A percentile compares a stretch with the other conserved stretches of the same genome.
Conservation (phyloP, 441 rosid species). For the Eugenia klotzschiana region DNA sequence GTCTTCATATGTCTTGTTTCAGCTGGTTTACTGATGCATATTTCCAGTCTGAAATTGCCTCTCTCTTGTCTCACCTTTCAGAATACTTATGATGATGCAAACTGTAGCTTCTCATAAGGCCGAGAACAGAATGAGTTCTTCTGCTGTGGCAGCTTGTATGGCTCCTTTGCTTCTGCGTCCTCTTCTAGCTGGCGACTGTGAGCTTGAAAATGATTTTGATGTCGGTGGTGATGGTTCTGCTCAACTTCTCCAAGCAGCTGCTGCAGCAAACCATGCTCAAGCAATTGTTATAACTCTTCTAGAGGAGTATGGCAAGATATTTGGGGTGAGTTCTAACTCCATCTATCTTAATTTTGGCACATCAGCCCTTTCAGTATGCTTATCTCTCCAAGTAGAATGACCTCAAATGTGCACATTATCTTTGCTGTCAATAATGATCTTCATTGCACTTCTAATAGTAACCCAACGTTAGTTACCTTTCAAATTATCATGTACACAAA, state of each 20-base stretch:
- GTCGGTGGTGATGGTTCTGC: conserved; percentile 85
- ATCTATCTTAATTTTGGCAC: neutral
- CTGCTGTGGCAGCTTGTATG: conserved; percentile 99
- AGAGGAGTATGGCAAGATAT: conserved; percentile 76
- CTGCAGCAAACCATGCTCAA: conserved; percentile 99
- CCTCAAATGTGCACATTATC: neutral
- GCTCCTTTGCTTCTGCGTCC: conserved; percentile 99
- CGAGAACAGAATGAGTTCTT: conserved; percentile 82
- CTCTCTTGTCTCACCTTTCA: conserved; percentile 17
- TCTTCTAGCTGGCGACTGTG: conserved; percentile 91
- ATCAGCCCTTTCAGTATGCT: neutral
- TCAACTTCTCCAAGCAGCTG: conserved; percentile 96
- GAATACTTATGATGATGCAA: conserved; percentile 95
- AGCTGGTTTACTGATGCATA: conserved; percentile 3
- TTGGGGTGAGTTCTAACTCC: conserved; percentile 50
- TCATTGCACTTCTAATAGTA: neutral
- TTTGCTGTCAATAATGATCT: neutral
- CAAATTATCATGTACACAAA: neutral
- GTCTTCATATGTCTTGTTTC: neutral
- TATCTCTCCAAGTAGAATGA: neutral
- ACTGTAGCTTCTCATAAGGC: conserved; percentile 60
- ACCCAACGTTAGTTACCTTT: neutral
- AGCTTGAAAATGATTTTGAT: conserved; percentile 74
- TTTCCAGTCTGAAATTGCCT: neutral
- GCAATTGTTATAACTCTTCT: conserved; percentile 83